These are phyloP conservation scores for Aspergillus arachidicola DNA, from an alignment of 2,329 filamentous ascomycete species.

Conservation along the genomic window DNA sequence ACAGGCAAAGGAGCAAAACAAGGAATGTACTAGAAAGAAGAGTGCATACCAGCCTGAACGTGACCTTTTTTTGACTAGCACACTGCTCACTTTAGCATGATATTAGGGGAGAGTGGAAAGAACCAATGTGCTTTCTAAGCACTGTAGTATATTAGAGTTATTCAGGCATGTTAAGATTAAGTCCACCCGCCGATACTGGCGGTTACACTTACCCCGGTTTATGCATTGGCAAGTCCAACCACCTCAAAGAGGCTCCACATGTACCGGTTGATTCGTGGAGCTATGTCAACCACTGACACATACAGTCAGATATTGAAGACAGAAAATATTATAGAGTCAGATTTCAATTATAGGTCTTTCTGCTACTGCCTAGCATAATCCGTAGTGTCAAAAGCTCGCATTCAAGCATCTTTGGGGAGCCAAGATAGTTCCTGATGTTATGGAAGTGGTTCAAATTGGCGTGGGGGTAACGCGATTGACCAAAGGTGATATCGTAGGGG, in stretches of 20 bases:
- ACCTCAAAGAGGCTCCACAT: not conserved
- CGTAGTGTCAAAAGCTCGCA: not conserved
- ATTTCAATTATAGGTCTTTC: too few species aligned
- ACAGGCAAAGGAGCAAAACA: too few species aligned
- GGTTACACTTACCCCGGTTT: not conserved
- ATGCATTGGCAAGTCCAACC: not conserved
- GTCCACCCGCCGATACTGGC: not conserved
- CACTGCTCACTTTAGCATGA: not conserved
- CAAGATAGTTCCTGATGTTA: not conserved
- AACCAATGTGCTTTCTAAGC: not conserved
- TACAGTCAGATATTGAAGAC: not conserved
- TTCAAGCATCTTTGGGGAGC: not conserved
- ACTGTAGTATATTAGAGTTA: not conserved
- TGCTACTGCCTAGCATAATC: not conserved
- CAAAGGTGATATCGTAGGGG: conserved; percentile 38
- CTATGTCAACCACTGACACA: not conserved
- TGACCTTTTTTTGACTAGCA: not conserved
- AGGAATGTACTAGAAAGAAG: too few species aligned
- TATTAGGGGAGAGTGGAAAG: not conserved
- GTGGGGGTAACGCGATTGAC: conserved; percentile 28
- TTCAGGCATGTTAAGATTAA: not conserved
- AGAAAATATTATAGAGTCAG: too few species aligned
- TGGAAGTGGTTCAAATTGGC: conserved; percentile 34
- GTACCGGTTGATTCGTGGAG: not conserved
- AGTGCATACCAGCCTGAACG: too few species aligned